Percentiles rank a stretch among this genome's conserved stretches.
Conservation (phyloP, 352 stramenopile genomes). For the Pythium sukuiense region DNA sequence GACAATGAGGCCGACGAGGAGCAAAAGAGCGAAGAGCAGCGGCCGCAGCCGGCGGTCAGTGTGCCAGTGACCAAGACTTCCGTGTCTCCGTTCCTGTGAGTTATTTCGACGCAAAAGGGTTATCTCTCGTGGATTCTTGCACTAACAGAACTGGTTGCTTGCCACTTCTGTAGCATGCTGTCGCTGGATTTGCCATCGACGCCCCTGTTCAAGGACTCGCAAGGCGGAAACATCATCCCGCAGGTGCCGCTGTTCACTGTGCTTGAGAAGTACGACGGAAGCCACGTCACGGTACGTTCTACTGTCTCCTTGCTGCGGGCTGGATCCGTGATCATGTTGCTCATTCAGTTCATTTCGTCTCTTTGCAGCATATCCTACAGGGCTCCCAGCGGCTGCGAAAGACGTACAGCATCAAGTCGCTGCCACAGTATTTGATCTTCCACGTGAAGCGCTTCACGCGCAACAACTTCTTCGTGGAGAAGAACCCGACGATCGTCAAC, state of each 20-base stretch:
- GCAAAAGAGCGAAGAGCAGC: conserved; percentile 22
- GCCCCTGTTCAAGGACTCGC: conserved; percentile 98
- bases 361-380: conserved; percentile 73
- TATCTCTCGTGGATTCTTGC: neutral
- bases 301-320: neutral
- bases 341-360: too few relatives aligned
- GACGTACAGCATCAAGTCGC: conserved; percentile 91
- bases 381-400: conserved; percentile 82
- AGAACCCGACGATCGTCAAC: conserved; percentile 99
- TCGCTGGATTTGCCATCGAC: conserved; percentile 97
- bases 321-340: too few relatives aligned
- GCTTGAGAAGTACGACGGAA: conserved; percentile 97
- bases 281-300: conserved; percentile 56
- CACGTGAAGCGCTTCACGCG: conserved; percentile 97
- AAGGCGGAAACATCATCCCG: conserved; percentile 96
- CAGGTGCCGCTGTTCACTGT: conserved; percentile 96
- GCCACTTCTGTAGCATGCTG: conserved; percentile 81
- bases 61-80: conserved; percentile 33
- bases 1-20: conserved; percentile 33
- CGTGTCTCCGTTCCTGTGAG: conserved; percentile 74
- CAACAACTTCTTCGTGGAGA: conserved; percentile 98
- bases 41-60: neutral
- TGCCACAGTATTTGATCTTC: conserved; percentile 97
- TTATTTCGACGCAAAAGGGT: neutral
- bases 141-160: neutral